Evolutionary conservation across 78 protist species (phyloP).

Genomic region (Dictyostelium discoideum): dicty_2.7 NC_007089.4:4225001-4225500

Average conservation of each 20-base stretch:
- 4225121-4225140: conserved; percentile 15
- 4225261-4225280: neutral
- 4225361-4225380: conserved; percentile 37
- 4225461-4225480: conserved; percentile 49
- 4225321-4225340: neutral
- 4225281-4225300: neutral
- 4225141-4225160: conserved; percentile 43
- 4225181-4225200: conserved; percentile 73
- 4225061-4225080: neutral
- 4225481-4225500: conserved; percentile 1
- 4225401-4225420: neutral
- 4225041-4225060: neutral
- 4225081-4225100: neutral
- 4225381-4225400: conserved; percentile 33
- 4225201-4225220: conserved; percentile 1
- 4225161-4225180: conserved; percentile 43
- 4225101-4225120: conserved; percentile 16
- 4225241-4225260: neutral
- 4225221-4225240: neutral
- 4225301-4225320: neutral
- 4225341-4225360: neutral
- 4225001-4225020: conserved; percentile 60
- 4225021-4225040: conserved; percentile 26
- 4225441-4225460: conserved; percentile 60
- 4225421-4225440: conserved; percentile 23